Evolutionary conservation across 2,329 filamentous ascomycete genomes (phyloP), one percentile per base, ranked within the genome.

Genomic region (Pezicula rhizophila): DNA sequence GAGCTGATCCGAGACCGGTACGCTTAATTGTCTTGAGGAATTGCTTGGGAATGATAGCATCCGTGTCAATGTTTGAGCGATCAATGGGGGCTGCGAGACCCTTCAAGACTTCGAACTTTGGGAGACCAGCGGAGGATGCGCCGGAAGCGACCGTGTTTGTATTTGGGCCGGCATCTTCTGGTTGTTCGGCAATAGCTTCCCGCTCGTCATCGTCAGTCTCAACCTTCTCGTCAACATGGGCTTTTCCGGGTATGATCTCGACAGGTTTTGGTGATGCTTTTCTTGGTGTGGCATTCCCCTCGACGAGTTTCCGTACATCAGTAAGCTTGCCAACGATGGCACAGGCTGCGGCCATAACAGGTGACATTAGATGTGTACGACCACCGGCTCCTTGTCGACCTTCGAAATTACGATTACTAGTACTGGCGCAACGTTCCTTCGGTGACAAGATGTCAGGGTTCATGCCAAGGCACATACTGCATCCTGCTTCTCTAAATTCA

Each of bases 11-110:
- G 8, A 99, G 86, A 56, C 93, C 93, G 2, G 92, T 95, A 51
- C 93, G 89, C 79, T 97, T 97, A 72, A 97, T 97, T 37, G 93
- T 99, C 76, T 97, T 99, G 56, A 99, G 80, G 75, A 97, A 99
- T 68, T 99, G 93, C 72, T 99, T 99, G 56, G 93, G 93, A 59
- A 99, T 99, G 70, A 97, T 96, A 64, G 92, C 92, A 63, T 99
- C 93, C n/a, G 93, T 99, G 73, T 99, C 93, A 60, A 96, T 84
- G 68, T 99, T 99, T 57, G 86, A 78, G 61, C 87, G 82, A 54
- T 96, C 87, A 69, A 99, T 74, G 2, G 89, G 89, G 10, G 91
- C 93, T 1, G 90, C 89, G 57, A 92, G 85, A 50, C 92, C 93
- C 71, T 87, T 92, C 59, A 95, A 80, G 42, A 82, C 79, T 20